A percentile compares a stretch with the other conserved stretches of the same genome.
Evolutionary conservation across 345 rosid species (phyloP).

Genomic region (Geranium brycei): DNA sequence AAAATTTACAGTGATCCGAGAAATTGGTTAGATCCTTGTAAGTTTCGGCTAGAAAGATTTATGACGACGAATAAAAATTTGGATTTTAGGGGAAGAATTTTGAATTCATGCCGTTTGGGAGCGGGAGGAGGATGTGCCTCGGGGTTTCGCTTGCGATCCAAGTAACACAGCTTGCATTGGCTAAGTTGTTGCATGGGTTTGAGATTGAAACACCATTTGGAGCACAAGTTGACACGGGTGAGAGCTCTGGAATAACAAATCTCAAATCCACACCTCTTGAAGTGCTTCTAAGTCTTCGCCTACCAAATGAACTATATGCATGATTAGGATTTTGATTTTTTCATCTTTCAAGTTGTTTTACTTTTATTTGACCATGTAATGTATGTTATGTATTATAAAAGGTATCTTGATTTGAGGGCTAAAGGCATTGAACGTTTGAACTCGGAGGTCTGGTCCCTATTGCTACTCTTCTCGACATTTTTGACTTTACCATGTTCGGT

Average conservation of each 20-base stretch:
- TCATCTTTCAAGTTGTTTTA: no score
- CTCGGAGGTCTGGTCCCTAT: no score
- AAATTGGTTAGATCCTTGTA: constrained; percentile 19
- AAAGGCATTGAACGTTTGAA: no score
- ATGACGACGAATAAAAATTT: constrained; percentile 15
- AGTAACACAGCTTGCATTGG: constrained; percentile 17
- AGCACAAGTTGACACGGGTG: constrained; percentile 19
- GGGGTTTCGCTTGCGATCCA: constrained; percentile 23
- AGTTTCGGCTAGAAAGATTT: constrained; percentile 32
- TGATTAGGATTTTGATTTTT: no score
- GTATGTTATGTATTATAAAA: no score
- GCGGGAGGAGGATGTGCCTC: constrained; percentile 31
- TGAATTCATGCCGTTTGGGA: constrained; percentile 26
- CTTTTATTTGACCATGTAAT: no score
- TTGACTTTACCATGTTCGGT: no score
- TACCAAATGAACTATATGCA: constrained; percentile 1
- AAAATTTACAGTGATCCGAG: constrained; percentile 25
- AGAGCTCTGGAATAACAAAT: constrained; percentile 14
- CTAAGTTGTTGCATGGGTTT: constrained; percentile 27
- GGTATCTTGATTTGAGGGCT: no score
- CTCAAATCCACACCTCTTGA: constrained; percentile 22
- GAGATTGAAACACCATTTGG: constrained; percentile 8
- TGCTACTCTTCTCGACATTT: no score
- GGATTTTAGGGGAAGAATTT: constrained; percentile 26
- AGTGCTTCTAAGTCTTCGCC: constrained; percentile 8